Evolutionary conservation across 73 alveolate genomes (phyloP).

Genomic region (Uronychia setigera): DNA sequence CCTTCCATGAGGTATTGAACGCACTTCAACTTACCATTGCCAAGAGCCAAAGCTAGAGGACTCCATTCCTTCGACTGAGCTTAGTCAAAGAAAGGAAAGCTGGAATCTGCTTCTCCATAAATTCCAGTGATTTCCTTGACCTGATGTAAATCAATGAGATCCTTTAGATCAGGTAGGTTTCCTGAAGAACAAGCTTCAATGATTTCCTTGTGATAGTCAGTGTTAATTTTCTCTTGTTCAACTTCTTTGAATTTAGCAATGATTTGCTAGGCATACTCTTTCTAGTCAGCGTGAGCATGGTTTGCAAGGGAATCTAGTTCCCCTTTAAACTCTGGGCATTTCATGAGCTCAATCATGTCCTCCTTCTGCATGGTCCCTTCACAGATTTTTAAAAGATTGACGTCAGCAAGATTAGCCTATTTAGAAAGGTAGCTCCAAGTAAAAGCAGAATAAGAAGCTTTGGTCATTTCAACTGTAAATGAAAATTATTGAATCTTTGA

Average conservation of each 20-base stretch:
- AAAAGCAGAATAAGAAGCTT: not conserved
- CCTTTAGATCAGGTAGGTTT: not conserved
- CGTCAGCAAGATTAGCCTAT: not conserved
- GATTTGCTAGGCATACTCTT: not conserved
- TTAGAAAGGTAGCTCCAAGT: not conserved
- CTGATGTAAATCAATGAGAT: not conserved
- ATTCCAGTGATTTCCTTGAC: not conserved
- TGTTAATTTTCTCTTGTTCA: not conserved
- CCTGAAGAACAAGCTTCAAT: not conserved
- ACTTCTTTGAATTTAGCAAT: not conserved
- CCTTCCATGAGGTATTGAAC: constrained; percentile 2
- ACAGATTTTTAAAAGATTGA: not conserved
- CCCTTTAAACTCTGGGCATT: not conserved
- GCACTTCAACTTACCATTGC: not conserved
- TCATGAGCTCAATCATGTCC: not conserved
- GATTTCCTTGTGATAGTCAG: not conserved
- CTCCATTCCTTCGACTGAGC: not conserved
- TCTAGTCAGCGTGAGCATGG: not conserved
- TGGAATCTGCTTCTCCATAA: not conserved
- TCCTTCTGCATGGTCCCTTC: not conserved
- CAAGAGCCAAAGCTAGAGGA: not conserved
- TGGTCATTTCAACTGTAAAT: not conserved
- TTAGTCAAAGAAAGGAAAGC: not conserved
- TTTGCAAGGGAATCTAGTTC: not conserved
- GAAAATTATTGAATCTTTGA: not conserved